Evolutionary conservation across 176 grass and related monocot genomes (phyloP).

Genomic region (Thalia dealbata): DNA sequence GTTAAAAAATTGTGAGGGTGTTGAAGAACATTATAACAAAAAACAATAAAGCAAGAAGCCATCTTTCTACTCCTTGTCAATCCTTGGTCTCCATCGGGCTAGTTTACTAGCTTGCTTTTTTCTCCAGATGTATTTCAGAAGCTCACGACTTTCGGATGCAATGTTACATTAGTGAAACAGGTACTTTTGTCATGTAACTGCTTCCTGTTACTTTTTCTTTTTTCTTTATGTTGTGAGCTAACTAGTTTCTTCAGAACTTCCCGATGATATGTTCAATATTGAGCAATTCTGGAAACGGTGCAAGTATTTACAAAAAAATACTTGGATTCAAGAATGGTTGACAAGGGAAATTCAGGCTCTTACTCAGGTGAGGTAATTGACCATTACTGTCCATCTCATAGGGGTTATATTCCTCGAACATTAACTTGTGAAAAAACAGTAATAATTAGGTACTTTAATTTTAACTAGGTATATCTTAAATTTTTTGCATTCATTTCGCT

Average conservation of each 20-base stretch:
- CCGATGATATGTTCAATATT: constrained; percentile 17
- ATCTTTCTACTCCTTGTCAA: not conserved
- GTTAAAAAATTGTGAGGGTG: not conserved
- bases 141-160: constrained; percentile 31
- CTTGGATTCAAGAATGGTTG: constrained; percentile 37
- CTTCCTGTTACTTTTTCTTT: constrained; percentile 8
- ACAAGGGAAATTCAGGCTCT: constrained; percentile 35
- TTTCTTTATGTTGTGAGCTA: not conserved
- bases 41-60: not conserved
- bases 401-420: not conserved
- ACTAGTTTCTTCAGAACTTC: constrained; percentile 8
- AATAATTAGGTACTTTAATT: not conserved
- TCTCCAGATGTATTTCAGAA: constrained; percentile 29
- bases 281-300: constrained; percentile 26
- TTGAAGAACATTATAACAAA: not conserved
- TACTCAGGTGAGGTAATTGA: constrained; percentile 23
- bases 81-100: not conserved
- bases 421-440: not conserved
- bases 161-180: constrained; percentile 23
- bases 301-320: constrained; percentile 34
- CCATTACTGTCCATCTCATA: not conserved
- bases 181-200: constrained; percentile 13
- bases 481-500: too few relatives aligned
- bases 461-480: not conserved
- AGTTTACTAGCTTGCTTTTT: not conserved